These are phyloP conservation scores for Pezicula neosporulosa DNA, from an alignment of 2,329 filamentous ascomycete genomes.

Conservation along the genomic window DNA sequence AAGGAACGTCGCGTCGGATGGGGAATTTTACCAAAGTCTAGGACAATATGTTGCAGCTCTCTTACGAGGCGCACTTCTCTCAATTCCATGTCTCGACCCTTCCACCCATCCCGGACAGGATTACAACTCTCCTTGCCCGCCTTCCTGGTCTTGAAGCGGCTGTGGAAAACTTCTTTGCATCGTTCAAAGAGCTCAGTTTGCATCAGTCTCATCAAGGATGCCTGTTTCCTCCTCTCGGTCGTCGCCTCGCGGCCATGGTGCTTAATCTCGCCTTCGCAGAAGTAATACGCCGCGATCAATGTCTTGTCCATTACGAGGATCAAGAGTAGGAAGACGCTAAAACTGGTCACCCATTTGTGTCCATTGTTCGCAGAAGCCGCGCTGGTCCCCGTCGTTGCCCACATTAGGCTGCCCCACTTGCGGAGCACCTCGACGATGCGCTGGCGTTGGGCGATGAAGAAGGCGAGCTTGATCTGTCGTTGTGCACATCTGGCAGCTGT, in stretches of 20 bases:
- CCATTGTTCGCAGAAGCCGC: slow-evolving; percentile 20
- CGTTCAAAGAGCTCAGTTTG: slow-evolving; percentile 26
- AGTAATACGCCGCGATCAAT: slow-evolving; percentile 16
- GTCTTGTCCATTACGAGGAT: slow-evolving; percentile 26
- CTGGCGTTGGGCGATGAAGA: slow-evolving; percentile 23
- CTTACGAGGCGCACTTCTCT: slow-evolving; percentile 18
- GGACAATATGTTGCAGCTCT: slow-evolving; percentile 18
- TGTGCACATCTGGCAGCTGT: slow-evolving; percentile 24
- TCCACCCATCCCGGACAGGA: slow-evolving; percentile 24
- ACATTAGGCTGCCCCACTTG: slow-evolving; percentile 27
- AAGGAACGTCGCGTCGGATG: neutral
- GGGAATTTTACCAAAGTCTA: slow-evolving; percentile 22
- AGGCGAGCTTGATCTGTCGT: slow-evolving; percentile 27
- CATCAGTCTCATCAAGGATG: slow-evolving; percentile 19
- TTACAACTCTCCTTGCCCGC: slow-evolving; percentile 28
- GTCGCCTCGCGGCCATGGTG: slow-evolving; percentile 15
- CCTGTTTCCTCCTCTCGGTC: slow-evolving; percentile 17
- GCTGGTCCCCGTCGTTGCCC: slow-evolving; percentile 16
- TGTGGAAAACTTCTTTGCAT: slow-evolving; percentile 30
- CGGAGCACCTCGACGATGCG: slow-evolving; percentile 24
- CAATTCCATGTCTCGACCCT: slow-evolving; percentile 10
- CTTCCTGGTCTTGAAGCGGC: slow-evolving; percentile 29
- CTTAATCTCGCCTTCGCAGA: slow-evolving; percentile 19
- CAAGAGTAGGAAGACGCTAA: slow-evolving; percentile 24
- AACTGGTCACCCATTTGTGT: slow-evolving; percentile 26